Conservation (phyloP, 2,329 filamentous ascomycete species). For the Paracorniculantispora psalliotae region DNA sequence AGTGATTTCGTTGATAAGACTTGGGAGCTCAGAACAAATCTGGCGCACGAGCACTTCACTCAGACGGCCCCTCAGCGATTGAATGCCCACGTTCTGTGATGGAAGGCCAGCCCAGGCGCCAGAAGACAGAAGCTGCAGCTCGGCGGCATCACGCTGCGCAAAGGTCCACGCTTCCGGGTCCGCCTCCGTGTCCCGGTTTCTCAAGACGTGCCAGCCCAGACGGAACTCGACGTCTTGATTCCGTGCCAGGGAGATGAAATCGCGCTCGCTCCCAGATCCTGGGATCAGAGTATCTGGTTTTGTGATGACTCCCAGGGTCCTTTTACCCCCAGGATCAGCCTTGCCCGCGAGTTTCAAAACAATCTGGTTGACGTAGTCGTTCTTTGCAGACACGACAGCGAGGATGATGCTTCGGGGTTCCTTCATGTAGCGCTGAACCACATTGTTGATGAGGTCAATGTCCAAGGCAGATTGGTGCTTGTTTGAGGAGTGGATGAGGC, state of each 20-base stretch:
- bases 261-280: not conserved
- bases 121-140: conserved; percentile 39
- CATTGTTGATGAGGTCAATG: conserved; percentile 27
- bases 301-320: conserved; percentile 54
- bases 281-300: conserved; percentile 35
- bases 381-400: conserved; percentile 36
- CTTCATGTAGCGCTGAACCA: conserved; percentile 37
- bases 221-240: conserved; percentile 43
- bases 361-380: conserved; percentile 33
- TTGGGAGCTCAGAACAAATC: conserved; percentile 41
- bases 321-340: conserved; percentile 20
- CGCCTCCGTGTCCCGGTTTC: conserved; percentile 38
- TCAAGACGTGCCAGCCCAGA: conserved; percentile 50
- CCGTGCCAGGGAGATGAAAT: conserved; percentile 26
- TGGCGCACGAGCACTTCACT: conserved; percentile 46
- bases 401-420: conserved; percentile 41
- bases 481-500: conserved; percentile 34
- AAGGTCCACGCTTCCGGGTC: conserved; percentile 24
- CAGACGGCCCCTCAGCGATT: conserved; percentile 41
- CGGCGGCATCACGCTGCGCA: conserved; percentile 33
- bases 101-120: conserved; percentile 34
- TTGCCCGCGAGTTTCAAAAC: conserved; percentile 18
- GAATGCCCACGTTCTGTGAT: conserved; percentile 39
- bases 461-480: conserved; percentile 31
- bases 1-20: conserved; percentile 39